phyloP scores from a whole-genome alignment of 192 early-diverging fungal genomes.

The Oehlia diaphana region DNA sequence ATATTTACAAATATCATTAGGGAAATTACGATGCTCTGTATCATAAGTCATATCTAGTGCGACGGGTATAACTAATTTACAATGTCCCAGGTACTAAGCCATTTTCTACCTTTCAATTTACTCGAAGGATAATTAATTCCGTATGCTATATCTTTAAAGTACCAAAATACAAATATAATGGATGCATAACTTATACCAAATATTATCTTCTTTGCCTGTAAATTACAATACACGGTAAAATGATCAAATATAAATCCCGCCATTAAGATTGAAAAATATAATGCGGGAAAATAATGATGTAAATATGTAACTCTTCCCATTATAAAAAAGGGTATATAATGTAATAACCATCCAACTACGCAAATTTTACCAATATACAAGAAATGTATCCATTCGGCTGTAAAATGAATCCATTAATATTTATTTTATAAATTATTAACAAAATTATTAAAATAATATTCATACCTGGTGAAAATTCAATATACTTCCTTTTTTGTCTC shows the following conservation, averaged over 20 bases:
- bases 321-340: slow-evolving; percentile 92
- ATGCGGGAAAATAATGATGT: slow-evolving; percentile 96
- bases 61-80: slow-evolving; percentile 36
- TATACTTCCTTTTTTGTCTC: slow-evolving; percentile 62
- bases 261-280: slow-evolving; percentile 91
- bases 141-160: slow-evolving; percentile 81
- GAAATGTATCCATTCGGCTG: slow-evolving; percentile 70
- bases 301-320: slow-evolving; percentile 97
- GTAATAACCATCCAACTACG: slow-evolving; percentile 87
- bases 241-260: slow-evolving; percentile 79
- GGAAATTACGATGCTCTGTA: too few relatives aligned
- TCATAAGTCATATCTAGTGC: too few relatives aligned
- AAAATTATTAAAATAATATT: too few relatives aligned
- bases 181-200: slow-evolving; percentile 48
- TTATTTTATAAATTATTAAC: too few relatives aligned
- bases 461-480: slow-evolving; percentile 44
- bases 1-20: too few relatives aligned
- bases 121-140: slow-evolving; percentile 72
- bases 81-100: slow-evolving; percentile 83
- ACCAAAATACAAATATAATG: slow-evolving; percentile 62
- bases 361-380: slow-evolving; percentile 70
- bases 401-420: background rate
- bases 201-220: slow-evolving; percentile 32
- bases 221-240: slow-evolving; percentile 29
- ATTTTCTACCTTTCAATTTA: slow-evolving; percentile 58